A percentile compares a stretch with the other conserved stretches of the same genome.
phyloP scores from a whole-genome alignment of 2,329 filamentous ascomycete species.

The Phyllosticta citribraziliensis region DNA sequence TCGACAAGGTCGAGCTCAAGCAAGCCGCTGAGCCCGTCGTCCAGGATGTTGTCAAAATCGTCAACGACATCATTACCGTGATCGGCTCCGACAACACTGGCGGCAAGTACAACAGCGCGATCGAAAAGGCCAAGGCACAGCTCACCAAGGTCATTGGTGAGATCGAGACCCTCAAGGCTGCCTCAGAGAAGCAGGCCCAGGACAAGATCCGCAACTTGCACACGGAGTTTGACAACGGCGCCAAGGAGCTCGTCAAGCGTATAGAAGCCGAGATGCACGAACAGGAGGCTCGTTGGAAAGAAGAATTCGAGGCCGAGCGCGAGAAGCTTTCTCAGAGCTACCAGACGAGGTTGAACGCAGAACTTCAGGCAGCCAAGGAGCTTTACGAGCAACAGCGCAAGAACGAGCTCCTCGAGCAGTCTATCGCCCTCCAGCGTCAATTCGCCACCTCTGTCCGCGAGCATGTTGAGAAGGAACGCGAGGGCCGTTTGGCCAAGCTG shows the following conservation, averaged over 20 bases:
- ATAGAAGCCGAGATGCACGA: slow-evolving; percentile 73
- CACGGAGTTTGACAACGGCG: slow-evolving; percentile 75
- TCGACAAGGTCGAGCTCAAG: slow-evolving; percentile 67
- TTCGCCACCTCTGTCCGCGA: slow-evolving; percentile 70
- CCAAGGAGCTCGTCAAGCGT: slow-evolving; percentile 77
- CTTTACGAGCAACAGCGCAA: slow-evolving; percentile 73
- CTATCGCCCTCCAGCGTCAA: slow-evolving; percentile 74
- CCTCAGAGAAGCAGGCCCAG: slow-evolving; percentile 61
- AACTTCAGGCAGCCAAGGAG: slow-evolving; percentile 69
- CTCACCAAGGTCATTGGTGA: slow-evolving; percentile 68
- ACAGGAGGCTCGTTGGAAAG: slow-evolving; percentile 74
- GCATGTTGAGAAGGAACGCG: slow-evolving; percentile 79
- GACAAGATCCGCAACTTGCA: slow-evolving; percentile 61
- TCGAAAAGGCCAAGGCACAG: slow-evolving; percentile 78
- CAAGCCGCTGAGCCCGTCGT: slow-evolving; percentile 78
- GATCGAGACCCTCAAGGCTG: slow-evolving; percentile 63
- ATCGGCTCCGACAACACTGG: slow-evolving; percentile 79
- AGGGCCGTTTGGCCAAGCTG: slow-evolving; percentile 77
- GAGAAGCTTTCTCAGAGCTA: slow-evolving; percentile 68
- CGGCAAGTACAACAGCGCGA: slow-evolving; percentile 65
- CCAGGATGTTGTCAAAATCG: slow-evolving; percentile 85
- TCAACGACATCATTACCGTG: slow-evolving; percentile 91
- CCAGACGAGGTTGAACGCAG: slow-evolving; percentile 66
- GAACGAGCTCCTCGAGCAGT: slow-evolving; percentile 84
- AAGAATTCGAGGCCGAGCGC: slow-evolving; percentile 82